Evolutionary conservation across 352 stramenopile genomes (phyloP).

Genomic region (Phytopythium delawarense): DNA sequence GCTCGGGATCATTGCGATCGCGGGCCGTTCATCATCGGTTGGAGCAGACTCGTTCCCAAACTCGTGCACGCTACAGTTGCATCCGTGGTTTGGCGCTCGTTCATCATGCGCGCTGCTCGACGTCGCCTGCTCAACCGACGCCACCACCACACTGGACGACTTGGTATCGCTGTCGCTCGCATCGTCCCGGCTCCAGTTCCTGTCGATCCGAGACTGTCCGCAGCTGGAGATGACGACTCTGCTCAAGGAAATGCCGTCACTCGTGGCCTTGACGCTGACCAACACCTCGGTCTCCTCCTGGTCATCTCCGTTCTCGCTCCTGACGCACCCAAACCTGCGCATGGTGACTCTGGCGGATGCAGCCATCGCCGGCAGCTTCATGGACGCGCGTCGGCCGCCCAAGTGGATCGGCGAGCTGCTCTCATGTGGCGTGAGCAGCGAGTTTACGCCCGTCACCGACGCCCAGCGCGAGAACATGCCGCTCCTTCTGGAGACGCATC

Average conservation of each 20-base stretch:
- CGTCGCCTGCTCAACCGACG: background rate
- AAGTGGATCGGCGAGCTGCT: background rate
- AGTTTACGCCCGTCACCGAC: background rate
- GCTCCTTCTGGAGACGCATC: background rate
- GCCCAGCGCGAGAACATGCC: background rate
- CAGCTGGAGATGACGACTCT: background rate
- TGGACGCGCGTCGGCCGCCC: background rate
- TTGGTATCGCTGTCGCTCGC: background rate
- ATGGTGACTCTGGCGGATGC: background rate
- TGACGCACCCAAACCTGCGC: background rate
- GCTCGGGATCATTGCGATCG: slow-evolving; percentile 2
- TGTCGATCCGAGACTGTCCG: background rate
- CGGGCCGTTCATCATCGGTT: background rate
- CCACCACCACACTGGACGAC: background rate
- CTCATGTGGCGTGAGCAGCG: background rate
- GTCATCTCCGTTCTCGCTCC: background rate
- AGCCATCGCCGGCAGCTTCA: background rate
- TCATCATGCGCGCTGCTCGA: background rate
- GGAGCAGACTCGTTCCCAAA: background rate
- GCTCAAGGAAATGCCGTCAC: background rate
- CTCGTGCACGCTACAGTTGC: background rate
- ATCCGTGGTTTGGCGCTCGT: background rate
- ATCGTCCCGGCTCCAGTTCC: background rate
- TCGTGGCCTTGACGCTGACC: background rate
- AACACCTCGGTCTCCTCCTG: background rate